These are phyloP conservation scores for Phytophthora capsici DNA, from an alignment of 352 stramenopile species.

Conservation along the genomic window DNA sequence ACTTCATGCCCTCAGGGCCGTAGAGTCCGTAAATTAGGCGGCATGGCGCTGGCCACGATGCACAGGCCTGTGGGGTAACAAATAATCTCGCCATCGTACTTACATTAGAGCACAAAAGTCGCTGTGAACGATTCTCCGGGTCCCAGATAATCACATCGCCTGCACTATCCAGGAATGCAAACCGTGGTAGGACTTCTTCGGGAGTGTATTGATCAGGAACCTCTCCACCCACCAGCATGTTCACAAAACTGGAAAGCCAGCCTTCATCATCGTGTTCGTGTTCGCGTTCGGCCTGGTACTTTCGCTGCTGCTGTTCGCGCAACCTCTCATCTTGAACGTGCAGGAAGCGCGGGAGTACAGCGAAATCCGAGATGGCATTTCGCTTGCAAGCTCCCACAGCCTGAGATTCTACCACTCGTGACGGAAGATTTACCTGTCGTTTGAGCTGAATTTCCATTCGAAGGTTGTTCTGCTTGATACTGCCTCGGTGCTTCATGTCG, in stretches of 20 bases:
- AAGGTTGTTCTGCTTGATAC: slow-evolving; percentile 53
- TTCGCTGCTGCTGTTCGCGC: slow-evolving; percentile 38
- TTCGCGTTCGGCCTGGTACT: slow-evolving; percentile 44
- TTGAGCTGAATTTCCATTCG: slow-evolving; percentile 46
- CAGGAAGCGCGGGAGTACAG: slow-evolving; percentile 61
- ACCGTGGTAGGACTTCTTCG: slow-evolving; percentile 71
- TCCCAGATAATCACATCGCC: slow-evolving; percentile 84
- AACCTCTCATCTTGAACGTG: slow-evolving; percentile 58
- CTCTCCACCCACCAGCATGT: slow-evolving; percentile 66
- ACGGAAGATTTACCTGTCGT: slow-evolving; percentile 56
- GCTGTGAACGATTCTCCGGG: slow-evolving; percentile 70
- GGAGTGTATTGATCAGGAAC: slow-evolving; percentile 76
- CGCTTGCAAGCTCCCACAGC: slow-evolving; percentile 16
- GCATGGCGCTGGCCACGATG: slow-evolving; percentile 66
- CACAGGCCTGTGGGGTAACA: slow-evolving; percentile 44
- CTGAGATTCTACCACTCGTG: slow-evolving; percentile 33
- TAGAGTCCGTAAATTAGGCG: slow-evolving; percentile 78
- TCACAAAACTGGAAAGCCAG: slow-evolving; percentile 71
- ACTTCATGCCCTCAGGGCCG: slow-evolving; percentile 69
- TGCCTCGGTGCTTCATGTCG: slow-evolving; percentile 43
- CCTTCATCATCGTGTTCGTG: slow-evolving; percentile 55
- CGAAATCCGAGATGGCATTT: slow-evolving; percentile 47
- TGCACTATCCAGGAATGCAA: slow-evolving; percentile 57
- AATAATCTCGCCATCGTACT: slow-evolving; percentile 67
- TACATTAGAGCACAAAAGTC: slow-evolving; percentile 70